Evolutionary conservation across 306 rosid genomes (phyloP), one percentile per base, ranked within the genome.

Genomic region (Bauhinia variegata): DNA sequence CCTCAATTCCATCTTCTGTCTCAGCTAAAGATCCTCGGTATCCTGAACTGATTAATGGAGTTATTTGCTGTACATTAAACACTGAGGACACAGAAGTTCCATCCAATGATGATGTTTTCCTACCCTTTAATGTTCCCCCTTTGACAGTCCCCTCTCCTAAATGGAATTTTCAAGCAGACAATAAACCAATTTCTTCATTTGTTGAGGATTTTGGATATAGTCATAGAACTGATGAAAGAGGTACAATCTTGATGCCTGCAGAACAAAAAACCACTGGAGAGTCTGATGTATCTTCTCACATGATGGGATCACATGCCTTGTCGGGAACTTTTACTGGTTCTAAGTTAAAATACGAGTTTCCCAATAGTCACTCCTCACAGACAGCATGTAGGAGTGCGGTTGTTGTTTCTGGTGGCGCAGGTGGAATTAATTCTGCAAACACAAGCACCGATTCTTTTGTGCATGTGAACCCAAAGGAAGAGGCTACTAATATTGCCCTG

Each of bases 11-110:
- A 68, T 53, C 85, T 84, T 83, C 82, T 72, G 60, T 78, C 73
- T 75, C 62, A 56, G 76, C 62, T 73, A 75, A 60, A 41, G 85
- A 69, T 69, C 69, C 62, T 68, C 83, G 50, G 19, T 83, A 69
- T 82, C 87, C 82, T 50, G 95, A 81, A 77, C 62, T 52, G 11
- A 55, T 23, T 43, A 76, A 75, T 17, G 89, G 86, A 80, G 67
- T 77, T 70, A 68, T 80, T 56, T 67, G 62, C 73, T 93, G 99
- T 77, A 34, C 43, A 4, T 56, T 80, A 59, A 95, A 86, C 75
- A 82, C 96, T 0, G 95, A 88, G 77, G 87, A 88, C 72, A 80
- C 81, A 48, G 97, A 86, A 49, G 71, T 95, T 75, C 97, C 99
- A 34, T 75, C 83, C 76, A 95, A 91, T 63, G 95, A 86, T 78